Evolutionary conservation across 495 filamentous ascomycete genomes (phyloP), one percentile per base, ranked within the genome.

Genomic region (Penicillium argentinense): DNA sequence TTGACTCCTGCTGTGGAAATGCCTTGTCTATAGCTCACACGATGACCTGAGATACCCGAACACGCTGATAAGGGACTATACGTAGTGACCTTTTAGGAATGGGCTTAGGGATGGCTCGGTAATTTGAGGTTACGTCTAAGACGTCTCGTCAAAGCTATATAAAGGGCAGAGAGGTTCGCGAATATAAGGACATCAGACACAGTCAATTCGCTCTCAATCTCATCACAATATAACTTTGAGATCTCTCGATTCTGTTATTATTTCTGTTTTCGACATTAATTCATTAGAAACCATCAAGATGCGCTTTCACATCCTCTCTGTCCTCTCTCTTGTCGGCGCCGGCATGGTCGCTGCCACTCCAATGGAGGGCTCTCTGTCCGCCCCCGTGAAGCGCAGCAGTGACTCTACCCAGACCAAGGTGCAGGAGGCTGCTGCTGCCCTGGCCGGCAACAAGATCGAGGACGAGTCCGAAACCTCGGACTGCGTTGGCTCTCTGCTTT

Each of bases 241-340:
- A n/a, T n/a, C n/a, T n/a, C n/a, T 16, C 9, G 21, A 22, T 19
- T 21, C 47, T 39, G 26, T 48, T 17, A 40, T 41, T 18, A 9
- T 24, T 27, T 23, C 22, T 12, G 24, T 23, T 25, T 25, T 23
- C 26, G 19, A 28, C 42, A 45, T 5, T 13, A 6, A 53, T 41
- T 19, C 2, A 30, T 16, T 7, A 25, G 21, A 12, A 5, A 27
- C 25, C 34, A 41, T 45, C 56, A 67, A 49, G 29, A 68, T 71
- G 67, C 59, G 59, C 47, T 47, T 65, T 57, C 52, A 54, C 32
- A 44, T 62, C 33, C 39, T 60, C 49, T 63, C 65, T 39, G 50
- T 59, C 21, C 27, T 66, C 6, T 54, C 56, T 14, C 28, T 61
- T 14, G 55, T 56, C 39, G 32, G 51, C 18, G 50, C 54, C 45